These are phyloP conservation scores for Acanthamoeba culbertsoni DNA, from an alignment of 208 protist genomes.

Conservation along the genomic window DNA sequence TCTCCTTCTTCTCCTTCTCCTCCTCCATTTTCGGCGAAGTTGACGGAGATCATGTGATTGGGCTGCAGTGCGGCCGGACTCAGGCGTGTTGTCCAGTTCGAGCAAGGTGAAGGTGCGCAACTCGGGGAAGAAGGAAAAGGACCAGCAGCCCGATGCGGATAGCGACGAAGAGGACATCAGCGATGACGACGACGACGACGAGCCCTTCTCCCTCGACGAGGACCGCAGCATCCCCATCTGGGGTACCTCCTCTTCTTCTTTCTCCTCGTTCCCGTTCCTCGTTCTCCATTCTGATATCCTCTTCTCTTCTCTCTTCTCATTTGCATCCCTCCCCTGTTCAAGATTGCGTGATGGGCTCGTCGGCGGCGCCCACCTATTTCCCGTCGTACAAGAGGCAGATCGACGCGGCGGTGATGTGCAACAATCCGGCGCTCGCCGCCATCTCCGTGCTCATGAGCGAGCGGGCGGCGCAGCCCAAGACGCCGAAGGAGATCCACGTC, in stretches of 20 bases:
- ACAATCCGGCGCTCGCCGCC: conserved; percentile 32
- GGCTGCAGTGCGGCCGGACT: background rate
- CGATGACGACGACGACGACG: background rate
- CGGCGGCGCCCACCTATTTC: conserved; percentile 45
- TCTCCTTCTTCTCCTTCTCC: background rate
- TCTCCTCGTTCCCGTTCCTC: background rate
- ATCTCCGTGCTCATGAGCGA: conserved; percentile 42
- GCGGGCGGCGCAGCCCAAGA: background rate
- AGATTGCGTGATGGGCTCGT: conserved; percentile 49
- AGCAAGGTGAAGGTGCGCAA: background rate
- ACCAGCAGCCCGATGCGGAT: background rate
- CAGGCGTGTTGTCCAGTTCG: background rate
- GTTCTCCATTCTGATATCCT: background rate
- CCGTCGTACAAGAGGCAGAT: conserved; percentile 31
- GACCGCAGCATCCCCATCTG: background rate
- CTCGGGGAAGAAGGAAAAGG: background rate
- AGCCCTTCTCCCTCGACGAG: background rate
- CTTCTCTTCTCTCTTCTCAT: background rate
- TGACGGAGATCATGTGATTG: background rate
- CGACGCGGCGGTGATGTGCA: conserved; percentile 45
- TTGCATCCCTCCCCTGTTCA: background rate
- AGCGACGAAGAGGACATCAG: background rate
- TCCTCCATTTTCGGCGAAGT: background rate
- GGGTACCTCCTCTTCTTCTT: background rate
- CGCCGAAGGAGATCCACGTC: conserved; percentile 22